These are phyloP conservation scores for Bryum argenteum DNA, from an alignment of 225 moss, liverwort and hornwort species.

Conservation along the genomic window DNA sequence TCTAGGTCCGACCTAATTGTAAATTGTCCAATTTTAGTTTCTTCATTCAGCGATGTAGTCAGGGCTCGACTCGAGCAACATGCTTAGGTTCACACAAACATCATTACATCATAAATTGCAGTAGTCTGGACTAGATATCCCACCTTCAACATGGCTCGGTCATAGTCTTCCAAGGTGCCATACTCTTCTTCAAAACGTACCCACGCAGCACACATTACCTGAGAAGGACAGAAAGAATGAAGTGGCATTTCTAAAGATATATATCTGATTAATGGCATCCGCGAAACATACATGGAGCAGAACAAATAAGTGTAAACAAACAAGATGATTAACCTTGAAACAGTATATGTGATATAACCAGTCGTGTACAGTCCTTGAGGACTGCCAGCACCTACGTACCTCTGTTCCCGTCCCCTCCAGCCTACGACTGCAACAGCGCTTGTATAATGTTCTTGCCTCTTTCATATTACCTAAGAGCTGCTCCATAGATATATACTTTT, in stretches of 20 bases:
- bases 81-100: background rate
- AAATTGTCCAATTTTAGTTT: background rate
- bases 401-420: slow-evolving; percentile 87
- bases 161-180: slow-evolving; percentile 93
- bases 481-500: slow-evolving; percentile 88
- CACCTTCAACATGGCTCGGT: slow-evolving; percentile 86
- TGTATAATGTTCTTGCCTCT: slow-evolving; percentile 83
- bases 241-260: background rate
- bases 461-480: slow-evolving; percentile 76
- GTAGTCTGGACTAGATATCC: slow-evolving; percentile 11
- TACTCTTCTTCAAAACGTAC: slow-evolving; percentile 93
- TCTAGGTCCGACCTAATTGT: slow-evolving; percentile 69
- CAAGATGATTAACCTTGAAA: slow-evolving; percentile 14
- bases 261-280: slow-evolving; percentile 4
- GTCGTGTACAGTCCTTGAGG: slow-evolving; percentile 10
- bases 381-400: slow-evolving; percentile 50
- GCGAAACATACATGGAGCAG: no score
- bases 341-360: slow-evolving; percentile 12
- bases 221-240: slow-evolving; percentile 32
- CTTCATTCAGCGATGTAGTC: background rate
- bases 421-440: slow-evolving; percentile 86
- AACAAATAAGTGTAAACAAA: slow-evolving; percentile 10
- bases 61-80: slow-evolving; percentile 9
- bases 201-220: slow-evolving; percentile 92
- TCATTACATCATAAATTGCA: background rate